Evolutionary conservation across 768 basidiomycete species (phyloP).

Genomic region (Termitomyces sp.): DNA sequence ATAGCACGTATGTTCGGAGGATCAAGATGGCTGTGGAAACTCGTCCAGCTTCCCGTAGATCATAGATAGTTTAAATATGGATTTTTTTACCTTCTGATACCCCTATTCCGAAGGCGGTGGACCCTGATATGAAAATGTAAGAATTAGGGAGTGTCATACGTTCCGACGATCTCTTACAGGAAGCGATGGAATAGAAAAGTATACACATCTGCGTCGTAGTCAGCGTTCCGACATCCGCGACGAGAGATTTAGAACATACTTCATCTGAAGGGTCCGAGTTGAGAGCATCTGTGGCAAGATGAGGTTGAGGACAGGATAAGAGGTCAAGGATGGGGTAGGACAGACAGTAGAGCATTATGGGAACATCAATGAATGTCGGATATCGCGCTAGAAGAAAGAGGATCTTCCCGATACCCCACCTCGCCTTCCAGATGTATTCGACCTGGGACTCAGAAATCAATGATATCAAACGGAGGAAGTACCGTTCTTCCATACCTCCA

Average conservation of each 20-base stretch:
- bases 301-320: background rate
- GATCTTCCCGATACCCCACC: constrained; percentile 20
- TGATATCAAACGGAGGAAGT: background rate
- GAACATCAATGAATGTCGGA: constrained; percentile 21
- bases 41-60: background rate
- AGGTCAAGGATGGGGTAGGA: background rate
- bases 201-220: background rate
- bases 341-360: constrained; percentile 18
- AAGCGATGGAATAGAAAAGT: background rate
- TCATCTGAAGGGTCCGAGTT: background rate
- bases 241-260: background rate
- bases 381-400: constrained; percentile 23
- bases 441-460: constrained; percentile 10
- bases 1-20: constrained; percentile 17
- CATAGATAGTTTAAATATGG: too few relatives aligned
- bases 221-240: background rate
- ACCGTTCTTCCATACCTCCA: constrained; percentile 1
- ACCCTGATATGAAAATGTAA: background rate
- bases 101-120: constrained; percentile 3
- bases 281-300: background rate
- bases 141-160: background rate
- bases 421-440: constrained; percentile 21
- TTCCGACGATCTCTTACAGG: background rate
- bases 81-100: constrained; percentile 9
- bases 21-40: constrained; percentile 12